Base-by-base conservation (phyloP, 306 rosid species). In the Cercis canadensis region DNA sequence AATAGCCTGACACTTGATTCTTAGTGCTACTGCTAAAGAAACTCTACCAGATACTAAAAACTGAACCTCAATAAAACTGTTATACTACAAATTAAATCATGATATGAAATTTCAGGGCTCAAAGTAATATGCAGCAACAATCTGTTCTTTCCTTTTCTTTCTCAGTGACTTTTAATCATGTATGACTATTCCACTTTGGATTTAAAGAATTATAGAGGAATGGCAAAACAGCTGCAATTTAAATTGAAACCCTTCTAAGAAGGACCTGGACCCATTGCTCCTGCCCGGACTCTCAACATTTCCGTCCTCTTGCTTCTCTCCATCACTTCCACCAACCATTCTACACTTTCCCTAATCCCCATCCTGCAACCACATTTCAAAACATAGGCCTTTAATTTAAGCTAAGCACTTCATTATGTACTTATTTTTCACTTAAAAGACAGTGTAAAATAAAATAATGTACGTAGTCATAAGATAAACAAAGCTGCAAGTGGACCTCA, bases 221-320 rank as follows among this genome's bases (percentile, higher is more conserved):
- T 46, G 41, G 70, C 24, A 80, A 73, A 74, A 55, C 56, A 57
- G 75, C 75, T 73, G 75, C 67, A 36, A 61, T 18, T 69, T 21
- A 60, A 54, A 40, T 49, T 18, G 29, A 58, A 51, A 29, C 36
- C 40, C 64, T 58, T 61, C 78, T 85, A 90, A 52, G 75, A 70
- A 61, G 95, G 44, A 70, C 85, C 85, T 8, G 82, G 72, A 72
- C 96, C 92, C 45, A 70, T 75, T 67, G 80, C 78, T 50, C 96
- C 90, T 15, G 92, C 93, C 41, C 99, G 96, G 62, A 56, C 86
- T 83, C 90, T 75, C 82, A 95, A 86, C 76, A 59, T 91, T 79
- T 95, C 96, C 49, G 97, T 89, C 85, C 99, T 92, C 88, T 89
- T 95, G 87, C 99, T 95, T 80, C 96, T 86, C 78, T 85, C 97